These are phyloP conservation scores for Trichopus zeylanicus DNA, from an alignment of 116 monocot species.

Conservation along the genomic window DNA sequence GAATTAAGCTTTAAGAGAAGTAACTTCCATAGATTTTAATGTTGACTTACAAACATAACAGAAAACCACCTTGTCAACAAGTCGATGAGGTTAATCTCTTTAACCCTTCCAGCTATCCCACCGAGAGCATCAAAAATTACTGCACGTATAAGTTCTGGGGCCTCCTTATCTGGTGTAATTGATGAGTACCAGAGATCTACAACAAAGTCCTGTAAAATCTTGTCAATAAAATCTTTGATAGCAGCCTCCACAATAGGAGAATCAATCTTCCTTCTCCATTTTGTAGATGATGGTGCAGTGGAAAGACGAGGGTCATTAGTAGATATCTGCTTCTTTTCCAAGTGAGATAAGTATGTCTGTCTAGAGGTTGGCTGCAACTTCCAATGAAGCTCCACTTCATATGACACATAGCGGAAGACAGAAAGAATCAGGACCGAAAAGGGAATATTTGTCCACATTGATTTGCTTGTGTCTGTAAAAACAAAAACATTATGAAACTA, in stretches of 20 bases:
- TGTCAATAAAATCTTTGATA: conserved; percentile 64
- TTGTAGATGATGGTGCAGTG: conserved; percentile 29
- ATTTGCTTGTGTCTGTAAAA: conserved; percentile 92
- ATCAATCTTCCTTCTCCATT: conserved; percentile 72
- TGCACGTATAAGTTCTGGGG: conserved; percentile 62
- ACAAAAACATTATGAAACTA: neutral
- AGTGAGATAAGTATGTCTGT: conserved; percentile 55
- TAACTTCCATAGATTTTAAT: neutral
- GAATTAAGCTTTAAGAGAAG: neutral
- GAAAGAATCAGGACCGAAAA: conserved; percentile 76
- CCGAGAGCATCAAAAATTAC: conserved; percentile 86
- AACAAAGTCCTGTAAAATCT: conserved; percentile 86
- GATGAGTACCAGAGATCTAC: conserved; percentile 90
- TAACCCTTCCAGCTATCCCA: conserved; percentile 76
- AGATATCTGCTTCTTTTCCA: conserved; percentile 61
- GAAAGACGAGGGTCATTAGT: conserved; percentile 55
- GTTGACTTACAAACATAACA: conserved; percentile 45
- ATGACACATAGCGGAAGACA: conserved; percentile 68
- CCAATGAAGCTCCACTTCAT: conserved; percentile 78
- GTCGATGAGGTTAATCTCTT: conserved; percentile 87
- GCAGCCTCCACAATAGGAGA: conserved; percentile 78
- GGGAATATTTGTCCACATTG: conserved; percentile 94
- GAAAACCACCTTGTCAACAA: conserved; percentile 88
- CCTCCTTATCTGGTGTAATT: conserved; percentile 88
- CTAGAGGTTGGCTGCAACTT: conserved; percentile 30